Conservation (phyloP, 169 alveolate species). For the Cryptosporidium canis region DNA sequence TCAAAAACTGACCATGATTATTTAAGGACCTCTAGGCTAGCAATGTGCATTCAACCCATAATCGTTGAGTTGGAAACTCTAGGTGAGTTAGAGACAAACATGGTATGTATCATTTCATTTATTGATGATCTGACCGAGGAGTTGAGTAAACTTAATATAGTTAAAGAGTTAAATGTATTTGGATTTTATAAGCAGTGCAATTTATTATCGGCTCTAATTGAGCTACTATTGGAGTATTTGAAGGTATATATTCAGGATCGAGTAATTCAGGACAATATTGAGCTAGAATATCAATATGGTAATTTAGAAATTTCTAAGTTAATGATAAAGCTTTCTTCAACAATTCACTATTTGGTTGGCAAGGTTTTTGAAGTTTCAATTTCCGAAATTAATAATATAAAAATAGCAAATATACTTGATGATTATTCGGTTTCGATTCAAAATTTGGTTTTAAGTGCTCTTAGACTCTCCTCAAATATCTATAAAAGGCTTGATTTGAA, state of each 20-base stretch:
- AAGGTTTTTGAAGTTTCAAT: neutral
- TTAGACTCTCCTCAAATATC: neutral
- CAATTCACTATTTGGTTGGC: slow-evolving; percentile 21
- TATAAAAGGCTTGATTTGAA: neutral
- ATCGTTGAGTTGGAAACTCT: neutral
- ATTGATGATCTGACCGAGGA: neutral
- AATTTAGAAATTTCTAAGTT: slow-evolving; percentile 4
- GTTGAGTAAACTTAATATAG: neutral
- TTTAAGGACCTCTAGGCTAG: neutral
- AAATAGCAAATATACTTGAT: neutral
- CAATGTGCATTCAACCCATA: neutral
- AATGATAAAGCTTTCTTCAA: slow-evolving; percentile 8
- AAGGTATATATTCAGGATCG: neutral
- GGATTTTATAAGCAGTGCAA: neutral
- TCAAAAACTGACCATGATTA: neutral
- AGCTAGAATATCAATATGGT: neutral
- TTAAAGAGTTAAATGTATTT: neutral
- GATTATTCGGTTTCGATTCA: neutral
- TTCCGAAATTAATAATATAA: neutral
- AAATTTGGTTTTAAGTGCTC: neutral
- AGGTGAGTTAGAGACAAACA: neutral
- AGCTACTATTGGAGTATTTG: neutral
- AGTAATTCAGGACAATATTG: neutral
- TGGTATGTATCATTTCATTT: neutral
- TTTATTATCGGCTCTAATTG: neutral